Conservation (phyloP, 192 early-diverging fungal genomes). For the Geranomyces michiganensis region DNA sequence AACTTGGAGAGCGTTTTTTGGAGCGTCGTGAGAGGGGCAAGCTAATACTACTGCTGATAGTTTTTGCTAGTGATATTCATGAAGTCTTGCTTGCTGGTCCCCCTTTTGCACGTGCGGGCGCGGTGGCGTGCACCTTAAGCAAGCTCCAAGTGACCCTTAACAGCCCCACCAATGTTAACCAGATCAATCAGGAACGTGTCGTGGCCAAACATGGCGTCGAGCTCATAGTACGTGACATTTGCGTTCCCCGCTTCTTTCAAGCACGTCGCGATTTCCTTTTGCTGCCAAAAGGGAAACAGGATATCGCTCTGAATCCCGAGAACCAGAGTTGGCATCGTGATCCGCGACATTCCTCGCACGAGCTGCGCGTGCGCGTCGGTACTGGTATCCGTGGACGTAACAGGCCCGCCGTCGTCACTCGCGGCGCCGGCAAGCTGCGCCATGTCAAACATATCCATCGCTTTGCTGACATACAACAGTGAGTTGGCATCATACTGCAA, state of each 20-base stretch:
- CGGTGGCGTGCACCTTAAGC: no score
- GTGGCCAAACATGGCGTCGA: slow-evolving; percentile 96
- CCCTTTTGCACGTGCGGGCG: no score
- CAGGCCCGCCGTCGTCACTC: slow-evolving; percentile 12
- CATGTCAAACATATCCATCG: slow-evolving; percentile 99
- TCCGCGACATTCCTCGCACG: slow-evolving; percentile 67
- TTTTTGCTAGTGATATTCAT: no score
- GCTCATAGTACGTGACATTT: slow-evolving; percentile 93
- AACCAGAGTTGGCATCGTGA: slow-evolving; percentile 83
- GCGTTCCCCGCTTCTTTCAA: slow-evolving; percentile 83
- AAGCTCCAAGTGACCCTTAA: slow-evolving; percentile 76
- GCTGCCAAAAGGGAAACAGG: slow-evolving; percentile 93
- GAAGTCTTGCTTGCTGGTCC: no score
- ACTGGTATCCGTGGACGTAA: slow-evolving; percentile 66
- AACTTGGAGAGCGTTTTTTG: no score
- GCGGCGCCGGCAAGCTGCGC: background rate
- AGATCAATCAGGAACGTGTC: slow-evolving; percentile 95
- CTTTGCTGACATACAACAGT: slow-evolving; percentile 88
- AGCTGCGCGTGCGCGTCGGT: slow-evolving; percentile 52
- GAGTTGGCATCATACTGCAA: slow-evolving; percentile 94
- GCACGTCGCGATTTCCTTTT: slow-evolving; percentile 93
- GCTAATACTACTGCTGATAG: no score
- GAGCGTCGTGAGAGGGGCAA: no score
- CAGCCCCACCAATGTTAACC: slow-evolving; percentile 87
- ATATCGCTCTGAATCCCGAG: slow-evolving; percentile 95